Percentiles rank a stretch among this genome's conserved stretches.
These are phyloP conservation scores for Avena eriantha DNA, from an alignment of 176 grass and related monocot species.

Conservation along the genomic window DNA sequence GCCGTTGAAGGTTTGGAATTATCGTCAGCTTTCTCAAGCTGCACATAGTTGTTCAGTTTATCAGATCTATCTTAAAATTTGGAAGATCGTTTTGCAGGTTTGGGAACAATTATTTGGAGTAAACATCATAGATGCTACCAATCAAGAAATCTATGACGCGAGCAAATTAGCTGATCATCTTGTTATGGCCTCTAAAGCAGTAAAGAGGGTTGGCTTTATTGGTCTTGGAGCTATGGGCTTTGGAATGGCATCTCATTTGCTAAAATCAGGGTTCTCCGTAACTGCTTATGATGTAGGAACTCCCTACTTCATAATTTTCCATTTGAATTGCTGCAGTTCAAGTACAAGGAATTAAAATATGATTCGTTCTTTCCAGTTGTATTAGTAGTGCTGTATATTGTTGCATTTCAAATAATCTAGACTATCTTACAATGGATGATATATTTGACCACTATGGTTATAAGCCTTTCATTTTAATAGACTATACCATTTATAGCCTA, in stretches of 20 bases:
- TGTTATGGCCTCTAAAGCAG: conserved; percentile 63
- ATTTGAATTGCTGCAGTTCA: conserved; percentile 13
- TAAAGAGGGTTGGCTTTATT: conserved; percentile 86
- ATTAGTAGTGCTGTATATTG: conserved; percentile 26
- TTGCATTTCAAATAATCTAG: conserved; percentile 1
- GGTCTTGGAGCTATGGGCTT: conserved; percentile 99
- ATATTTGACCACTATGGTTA: conserved; percentile 9
- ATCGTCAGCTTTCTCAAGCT: conserved; percentile 32
- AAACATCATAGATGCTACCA: conserved; percentile 76
- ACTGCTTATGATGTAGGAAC: conserved; percentile 91
- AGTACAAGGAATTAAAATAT: conserved; percentile 35
- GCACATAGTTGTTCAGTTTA: conserved; percentile 22
- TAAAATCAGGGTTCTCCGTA: conserved; percentile 84
- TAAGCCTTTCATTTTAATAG: neutral
- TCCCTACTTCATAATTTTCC: conserved; percentile 1
- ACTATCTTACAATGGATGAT: conserved; percentile 14
- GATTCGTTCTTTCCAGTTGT: conserved; percentile 12
- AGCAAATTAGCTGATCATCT: conserved; percentile 68
- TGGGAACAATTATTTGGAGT: conserved; percentile 88
- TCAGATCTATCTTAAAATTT: conserved; percentile 37
- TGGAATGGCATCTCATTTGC: conserved; percentile 96
- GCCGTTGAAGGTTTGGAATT: conserved; percentile 71
- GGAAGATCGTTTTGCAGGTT: conserved; percentile 55
- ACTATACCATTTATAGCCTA: neutral
- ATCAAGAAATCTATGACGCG: conserved; percentile 72